Evolutionary conservation across 2,329 filamentous ascomycete species (phyloP).

Genomic region (Fusarium devonianum): DNA sequence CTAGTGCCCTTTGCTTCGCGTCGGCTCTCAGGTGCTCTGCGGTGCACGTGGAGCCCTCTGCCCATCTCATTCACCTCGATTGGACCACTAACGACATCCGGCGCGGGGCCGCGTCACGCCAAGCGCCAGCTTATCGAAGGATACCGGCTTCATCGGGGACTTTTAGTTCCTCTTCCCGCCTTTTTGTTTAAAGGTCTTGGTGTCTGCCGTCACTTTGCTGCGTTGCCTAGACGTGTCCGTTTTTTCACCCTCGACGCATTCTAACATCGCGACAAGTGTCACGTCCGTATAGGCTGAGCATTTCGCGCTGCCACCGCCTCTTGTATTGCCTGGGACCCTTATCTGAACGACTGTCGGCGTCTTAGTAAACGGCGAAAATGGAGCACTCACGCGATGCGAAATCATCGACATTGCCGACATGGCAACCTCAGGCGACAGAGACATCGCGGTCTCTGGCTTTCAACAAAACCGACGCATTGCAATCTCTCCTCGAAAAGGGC

Average conservation of each 20-base stretch:
- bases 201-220: too few species aligned
- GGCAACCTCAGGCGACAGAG: slow-evolving; percentile 6
- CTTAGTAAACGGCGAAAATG: slow-evolving; percentile 5
- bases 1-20: slow-evolving; percentile 1
- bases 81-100: neutral
- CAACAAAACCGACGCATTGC: neutral
- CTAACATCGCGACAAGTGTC: too few species aligned
- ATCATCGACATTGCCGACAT: slow-evolving; percentile 24
- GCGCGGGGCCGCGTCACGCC: slow-evolving; percentile 6
- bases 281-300: too few species aligned
- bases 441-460: slow-evolving; percentile 1
- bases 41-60: slow-evolving; percentile 20
- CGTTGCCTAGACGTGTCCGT: too few species aligned
- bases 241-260: too few species aligned
- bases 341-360: too few species aligned
- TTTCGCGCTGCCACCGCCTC: too few species aligned
- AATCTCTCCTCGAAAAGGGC: slow-evolving; percentile 1
- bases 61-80: slow-evolving; percentile 5
- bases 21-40: slow-evolving; percentile 6
- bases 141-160: neutral
- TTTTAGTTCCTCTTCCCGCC: too few species aligned
- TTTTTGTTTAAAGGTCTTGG: too few species aligned
- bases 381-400: neutral
- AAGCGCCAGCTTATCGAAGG: slow-evolving; percentile 8
- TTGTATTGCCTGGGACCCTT: too few species aligned